Percentiles rank a stretch among this genome's conserved stretches.
Evolutionary conservation across 2,329 filamentous ascomycete genomes (phyloP).

Genomic region (Grosmannia serpens): DNA sequence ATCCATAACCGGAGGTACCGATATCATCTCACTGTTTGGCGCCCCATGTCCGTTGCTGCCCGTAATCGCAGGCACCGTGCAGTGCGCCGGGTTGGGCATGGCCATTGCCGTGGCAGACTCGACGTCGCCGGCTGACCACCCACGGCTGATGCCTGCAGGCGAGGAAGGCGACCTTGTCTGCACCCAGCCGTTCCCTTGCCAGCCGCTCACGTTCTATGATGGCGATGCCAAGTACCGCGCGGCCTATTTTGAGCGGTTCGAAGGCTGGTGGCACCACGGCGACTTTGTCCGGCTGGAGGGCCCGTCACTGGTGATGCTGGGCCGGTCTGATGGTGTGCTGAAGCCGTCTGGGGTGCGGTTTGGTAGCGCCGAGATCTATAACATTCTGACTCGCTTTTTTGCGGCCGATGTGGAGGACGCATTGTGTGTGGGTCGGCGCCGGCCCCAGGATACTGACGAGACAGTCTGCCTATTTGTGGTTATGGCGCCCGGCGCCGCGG

Average conservation of each 20-base stretch:
- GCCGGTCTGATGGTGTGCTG: slow-evolving; percentile 81
- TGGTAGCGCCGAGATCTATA: slow-evolving; percentile 92
- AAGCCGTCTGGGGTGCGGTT: slow-evolving; percentile 90
- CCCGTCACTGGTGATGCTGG: slow-evolving; percentile 79
- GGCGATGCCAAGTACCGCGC: slow-evolving; percentile 67
- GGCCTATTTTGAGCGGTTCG: slow-evolving; percentile 82
- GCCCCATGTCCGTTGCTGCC: slow-evolving; percentile 68
- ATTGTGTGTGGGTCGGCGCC: slow-evolving; percentile 71
- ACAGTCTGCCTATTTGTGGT: slow-evolving; percentile 83
- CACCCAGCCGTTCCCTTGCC: slow-evolving; percentile 74
- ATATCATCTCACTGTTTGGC: slow-evolving; percentile 92
- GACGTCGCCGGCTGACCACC: slow-evolving; percentile 39
- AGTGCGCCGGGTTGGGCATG: slow-evolving; percentile 70
- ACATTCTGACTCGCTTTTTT: slow-evolving; percentile 79
- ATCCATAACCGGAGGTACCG: slow-evolving; percentile 90
- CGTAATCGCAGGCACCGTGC: slow-evolving; percentile 62
- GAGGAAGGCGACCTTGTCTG: slow-evolving; percentile 84
- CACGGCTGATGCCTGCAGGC: slow-evolving; percentile 37
- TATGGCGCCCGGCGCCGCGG: slow-evolving; percentile 43
- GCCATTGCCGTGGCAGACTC: slow-evolving; percentile 53
- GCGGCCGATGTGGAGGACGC: slow-evolving; percentile 69
- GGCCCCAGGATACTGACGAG: slow-evolving; percentile 64
- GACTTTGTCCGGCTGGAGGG: slow-evolving; percentile 68
- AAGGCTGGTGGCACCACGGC: slow-evolving; percentile 78
- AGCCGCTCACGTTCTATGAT: slow-evolving; percentile 79